A percentile compares a stretch with the other conserved stretches of the same genome.
phyloP scores from a whole-genome alignment of 495 filamentous ascomycete species.

The Cercophora scortea region DNA sequence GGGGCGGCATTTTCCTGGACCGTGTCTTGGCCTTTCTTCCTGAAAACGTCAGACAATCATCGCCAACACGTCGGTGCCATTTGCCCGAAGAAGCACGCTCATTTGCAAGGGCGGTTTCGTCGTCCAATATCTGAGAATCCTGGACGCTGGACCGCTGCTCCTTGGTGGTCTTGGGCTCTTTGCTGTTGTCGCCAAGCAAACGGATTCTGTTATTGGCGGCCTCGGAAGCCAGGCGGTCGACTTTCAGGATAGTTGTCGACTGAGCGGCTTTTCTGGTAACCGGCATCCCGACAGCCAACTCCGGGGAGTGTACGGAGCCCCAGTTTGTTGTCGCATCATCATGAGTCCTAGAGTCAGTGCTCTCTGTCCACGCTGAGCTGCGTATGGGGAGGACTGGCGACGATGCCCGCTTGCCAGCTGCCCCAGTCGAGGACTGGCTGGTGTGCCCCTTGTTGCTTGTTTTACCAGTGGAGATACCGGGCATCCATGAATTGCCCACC shows the following conservation, averaged over 20 bases:
- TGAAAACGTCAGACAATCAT: slow-evolving; percentile 46
- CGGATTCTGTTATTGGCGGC: background rate
- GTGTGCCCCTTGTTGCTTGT: background rate
- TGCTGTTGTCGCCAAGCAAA: background rate
- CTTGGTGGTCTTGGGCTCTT: slow-evolving; percentile 5
- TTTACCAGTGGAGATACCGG: slow-evolving; percentile 21
- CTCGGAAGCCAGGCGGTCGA: slow-evolving; percentile 5
- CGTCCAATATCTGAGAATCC: slow-evolving; percentile 1
- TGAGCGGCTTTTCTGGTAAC: slow-evolving; percentile 23
- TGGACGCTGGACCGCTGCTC: background rate
- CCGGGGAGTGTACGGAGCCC: slow-evolving; percentile 35
- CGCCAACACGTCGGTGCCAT: slow-evolving; percentile 47
- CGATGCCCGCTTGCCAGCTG: slow-evolving; percentile 28
- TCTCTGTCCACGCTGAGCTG: slow-evolving; percentile 24
- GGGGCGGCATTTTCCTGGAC: slow-evolving; percentile 38
- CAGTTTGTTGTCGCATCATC: slow-evolving; percentile 32
- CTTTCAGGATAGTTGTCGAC: slow-evolving; percentile 24
- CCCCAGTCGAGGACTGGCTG: slow-evolving; percentile 6
- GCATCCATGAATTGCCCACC: slow-evolving; percentile 31
- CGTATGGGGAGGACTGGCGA: slow-evolving; percentile 25
- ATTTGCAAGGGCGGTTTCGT: slow-evolving; percentile 1
- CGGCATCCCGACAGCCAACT: slow-evolving; percentile 26
- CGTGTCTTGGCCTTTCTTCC: slow-evolving; percentile 29
- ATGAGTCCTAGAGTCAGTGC: slow-evolving; percentile 16
- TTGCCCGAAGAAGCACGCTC: slow-evolving; percentile 13